Conservation (phyloP, 495 filamentous ascomycete species). For the Neurospora sp. region DNA sequence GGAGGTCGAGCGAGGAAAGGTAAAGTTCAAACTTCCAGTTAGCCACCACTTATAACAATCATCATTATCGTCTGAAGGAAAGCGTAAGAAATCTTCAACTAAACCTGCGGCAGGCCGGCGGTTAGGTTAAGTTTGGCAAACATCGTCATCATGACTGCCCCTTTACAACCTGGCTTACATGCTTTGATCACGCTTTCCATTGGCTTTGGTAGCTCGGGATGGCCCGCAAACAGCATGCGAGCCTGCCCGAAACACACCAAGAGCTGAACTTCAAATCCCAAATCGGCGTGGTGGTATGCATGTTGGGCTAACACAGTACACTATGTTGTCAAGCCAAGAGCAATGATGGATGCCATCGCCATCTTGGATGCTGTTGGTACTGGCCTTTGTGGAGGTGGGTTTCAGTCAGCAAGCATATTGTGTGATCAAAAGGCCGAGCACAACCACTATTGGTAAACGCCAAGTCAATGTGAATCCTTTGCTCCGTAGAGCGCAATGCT, state of each 20-base stretch:
- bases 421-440: not conserved
- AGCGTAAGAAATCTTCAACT: not conserved
- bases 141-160: not conserved
- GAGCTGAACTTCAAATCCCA: not conserved
- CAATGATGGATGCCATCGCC: not conserved
- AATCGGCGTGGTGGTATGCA: not conserved
- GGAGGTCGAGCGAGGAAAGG: not conserved
- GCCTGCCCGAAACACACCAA: not conserved
- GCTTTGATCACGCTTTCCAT: not conserved
- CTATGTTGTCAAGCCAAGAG: not conserved
- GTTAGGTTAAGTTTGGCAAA: not conserved
- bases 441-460: not conserved
- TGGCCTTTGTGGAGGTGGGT: not conserved
- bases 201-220: not conserved
- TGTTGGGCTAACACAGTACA: not conserved
- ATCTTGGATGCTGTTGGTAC: not conserved
- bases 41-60: not conserved
- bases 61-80: not conserved
- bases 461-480: not conserved
- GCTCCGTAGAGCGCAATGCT: not conserved
- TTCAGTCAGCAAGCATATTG: not conserved
- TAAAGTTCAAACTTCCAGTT: not conserved
- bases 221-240: not conserved
- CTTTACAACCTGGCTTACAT: not conserved
- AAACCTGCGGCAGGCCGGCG: not conserved